Evolutionary conservation across 257 asterid genomes (phyloP).

Genomic region (Solanum clarkiae): DNA sequence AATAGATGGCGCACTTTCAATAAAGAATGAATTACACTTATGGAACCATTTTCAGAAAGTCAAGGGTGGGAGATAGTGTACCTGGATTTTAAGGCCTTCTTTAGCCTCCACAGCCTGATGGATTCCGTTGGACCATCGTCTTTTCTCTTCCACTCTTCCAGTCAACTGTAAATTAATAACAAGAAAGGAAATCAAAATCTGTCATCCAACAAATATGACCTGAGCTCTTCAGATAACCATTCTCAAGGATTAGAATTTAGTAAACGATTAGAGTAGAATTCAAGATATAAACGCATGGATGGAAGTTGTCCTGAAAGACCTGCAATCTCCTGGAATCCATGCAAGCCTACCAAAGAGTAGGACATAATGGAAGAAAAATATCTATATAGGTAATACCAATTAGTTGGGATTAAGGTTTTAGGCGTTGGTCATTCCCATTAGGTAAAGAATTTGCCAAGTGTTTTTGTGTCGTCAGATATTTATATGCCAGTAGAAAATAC

Average conservation of each 20-base stretch:
- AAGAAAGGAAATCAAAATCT: background rate
- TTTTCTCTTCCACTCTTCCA: conserved; percentile 94
- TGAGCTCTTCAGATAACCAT: background rate
- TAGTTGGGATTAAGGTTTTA: background rate
- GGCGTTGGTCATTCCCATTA: background rate
- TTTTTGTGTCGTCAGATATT: background rate
- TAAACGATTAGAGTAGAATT: background rate
- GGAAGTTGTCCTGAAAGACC: background rate
- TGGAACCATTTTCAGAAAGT: background rate
- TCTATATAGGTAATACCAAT: background rate
- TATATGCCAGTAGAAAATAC: background rate
- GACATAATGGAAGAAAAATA: background rate
- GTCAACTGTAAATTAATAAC: conserved; percentile 51
- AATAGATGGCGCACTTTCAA: conserved; percentile 1
- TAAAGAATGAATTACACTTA: background rate
- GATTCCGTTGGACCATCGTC: conserved; percentile 97
- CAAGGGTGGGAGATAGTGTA: conserved; percentile 3
- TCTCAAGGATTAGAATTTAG: background rate
- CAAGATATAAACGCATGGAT: background rate
- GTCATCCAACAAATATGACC: background rate
- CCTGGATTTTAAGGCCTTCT: conserved; percentile 91
- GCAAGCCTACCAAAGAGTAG: background rate
- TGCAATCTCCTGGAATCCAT: background rate
- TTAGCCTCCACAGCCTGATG: conserved; percentile 99
- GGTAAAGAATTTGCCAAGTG: background rate